These are phyloP conservation scores for Naganishia sp. DNA, from an alignment of 1,284 basidiomycete species.

Conservation along the genomic window DNA sequence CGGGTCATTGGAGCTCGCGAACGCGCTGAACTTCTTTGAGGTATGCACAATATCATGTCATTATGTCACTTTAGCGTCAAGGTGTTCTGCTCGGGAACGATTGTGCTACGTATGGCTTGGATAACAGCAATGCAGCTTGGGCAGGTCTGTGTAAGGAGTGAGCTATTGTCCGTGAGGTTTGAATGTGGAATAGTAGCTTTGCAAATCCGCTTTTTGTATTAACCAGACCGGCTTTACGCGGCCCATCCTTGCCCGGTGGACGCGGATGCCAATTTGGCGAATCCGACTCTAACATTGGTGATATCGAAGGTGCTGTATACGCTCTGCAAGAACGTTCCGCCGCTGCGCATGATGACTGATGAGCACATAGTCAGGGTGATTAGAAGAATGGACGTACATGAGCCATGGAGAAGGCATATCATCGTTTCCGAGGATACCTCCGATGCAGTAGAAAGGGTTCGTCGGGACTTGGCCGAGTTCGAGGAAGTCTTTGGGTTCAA, in stretches of 20 bases:
- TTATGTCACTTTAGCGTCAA: neutral
- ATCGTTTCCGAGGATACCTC: slow-evolving; percentile 20
- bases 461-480: slow-evolving; percentile 22
- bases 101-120: too few species aligned
- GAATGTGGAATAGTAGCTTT: neutral
- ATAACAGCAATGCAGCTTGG: too few species aligned
- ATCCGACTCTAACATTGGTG: slow-evolving; percentile 24
- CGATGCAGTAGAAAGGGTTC: slow-evolving; percentile 22
- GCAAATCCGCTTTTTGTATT: too few species aligned
- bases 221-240: too few species aligned
- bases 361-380: neutral
- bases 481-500: slow-evolving; percentile 20
- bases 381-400: slow-evolving; percentile 2
- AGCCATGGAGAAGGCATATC: slow-evolving; percentile 15
- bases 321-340: slow-evolving; percentile 19
- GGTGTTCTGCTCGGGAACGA: too few species aligned
- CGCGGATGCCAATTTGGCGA: slow-evolving; percentile 16
- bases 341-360: neutral
- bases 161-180: slow-evolving; percentile 8
- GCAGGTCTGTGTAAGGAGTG: neutral
- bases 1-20: slow-evolving; percentile 39
- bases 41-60: neutral
- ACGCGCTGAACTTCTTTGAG: neutral
- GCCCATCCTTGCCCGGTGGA: too few species aligned
- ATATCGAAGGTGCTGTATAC: slow-evolving; percentile 30